Evolutionary conservation across 208 protist genomes (phyloP), one percentile per base, ranked within the genome.

Genomic region (Balamuthia mandrillaris): DNA sequence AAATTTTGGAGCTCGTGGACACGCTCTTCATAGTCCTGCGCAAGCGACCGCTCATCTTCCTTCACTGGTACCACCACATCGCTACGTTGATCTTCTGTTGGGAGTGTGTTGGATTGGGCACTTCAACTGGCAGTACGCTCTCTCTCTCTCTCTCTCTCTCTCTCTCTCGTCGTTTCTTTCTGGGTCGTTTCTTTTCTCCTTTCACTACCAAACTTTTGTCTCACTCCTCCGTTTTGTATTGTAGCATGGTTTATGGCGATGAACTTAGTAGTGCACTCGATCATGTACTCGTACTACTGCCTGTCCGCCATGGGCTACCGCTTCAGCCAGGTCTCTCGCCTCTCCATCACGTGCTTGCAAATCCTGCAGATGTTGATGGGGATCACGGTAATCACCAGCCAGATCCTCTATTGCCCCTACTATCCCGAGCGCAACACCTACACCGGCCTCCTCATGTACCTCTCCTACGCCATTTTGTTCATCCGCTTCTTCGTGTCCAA

Each of bases 241-340:
- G n/a, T n/a, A n/a, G n/a, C n/a, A n/a, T 95, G 96, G 18, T 98
- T 97, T 75, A 90, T 92, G 14, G 87, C 91, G 27, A 96, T 97
- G 95, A 98, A 98, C 89, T 96, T 96, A 88, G 87, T 78, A 24
- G 95, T 97, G 45, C 96, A 97, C 92, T 90, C 91, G 18, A 87
- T 97, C 88, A 97, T 98, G 96, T 98, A 98, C 88, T 87, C 92
- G 12, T 98, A 97, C 89, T 98, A 96, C 88, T 94, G 95, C 68
- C 42, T 96, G 39, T 92, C 91, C 83, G 88, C 91, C 14, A 90
- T 89, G 66, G 90, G 91, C 18, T 54, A 42, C 12, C 89, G 56
- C 33, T 5, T 70, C 3, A 6, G 14, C 6, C 14, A 54, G 4
- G 70, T 29, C 14, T 21, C 6, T 10, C 66, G 66, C 29, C 44